Evolutionary conservation across 139 green algal genomes (phyloP), one percentile per base, ranked within the genome.

Genomic region (Yamagishiella unicocca): DNA sequence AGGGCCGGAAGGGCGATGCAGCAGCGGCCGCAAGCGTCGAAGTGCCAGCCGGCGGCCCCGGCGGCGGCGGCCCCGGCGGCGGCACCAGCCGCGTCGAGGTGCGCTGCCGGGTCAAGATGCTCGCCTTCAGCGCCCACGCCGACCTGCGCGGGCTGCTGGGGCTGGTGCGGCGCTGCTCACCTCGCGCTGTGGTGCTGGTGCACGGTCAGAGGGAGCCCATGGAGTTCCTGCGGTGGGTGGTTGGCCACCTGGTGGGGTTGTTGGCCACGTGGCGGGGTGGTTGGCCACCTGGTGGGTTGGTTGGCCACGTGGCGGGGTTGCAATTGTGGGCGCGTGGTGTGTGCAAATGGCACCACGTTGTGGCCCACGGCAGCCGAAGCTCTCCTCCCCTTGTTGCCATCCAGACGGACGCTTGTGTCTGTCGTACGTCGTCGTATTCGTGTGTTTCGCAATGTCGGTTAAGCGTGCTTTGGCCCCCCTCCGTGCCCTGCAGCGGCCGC

Each of bases 141-240:
- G 95, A 97, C 82, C 91, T 92, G 21, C 92, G 92, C 35, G 95
- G 95, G 33, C 95, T 97, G 72, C 33, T 96, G 55, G 83, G 93
- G 62, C 86, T 97, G 54, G 82, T 96, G 27, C 84, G 84, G 1
- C 86, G 94, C 33, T 85, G 83, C 43, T 43, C 71, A 2, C 95
- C 95, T 21, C 73, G 86, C 24, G 75, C 89, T 43, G 94, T 96
- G 25, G 83, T 97, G 87, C 92, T 97, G 33, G 95, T 97, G 53
- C 95, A 97, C 70, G 95, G 95, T 1, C 94, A 97, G 71, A 58
- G 77, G 42, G 74, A 79, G 31, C 93, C 94, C 75, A 96, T 97
- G 95, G 81, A 92, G n/a, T 94, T 94, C 84, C 89, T 96, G 62
- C 6, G 67, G 82, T 87, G n/a, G 37, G n/a, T n/a, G n/a, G n/a